A percentile compares a stretch with the other conserved stretches of the same genome.
Conservation (phyloP, 768 basidiomycete genomes). For the Mycena epipterygia region DNA sequence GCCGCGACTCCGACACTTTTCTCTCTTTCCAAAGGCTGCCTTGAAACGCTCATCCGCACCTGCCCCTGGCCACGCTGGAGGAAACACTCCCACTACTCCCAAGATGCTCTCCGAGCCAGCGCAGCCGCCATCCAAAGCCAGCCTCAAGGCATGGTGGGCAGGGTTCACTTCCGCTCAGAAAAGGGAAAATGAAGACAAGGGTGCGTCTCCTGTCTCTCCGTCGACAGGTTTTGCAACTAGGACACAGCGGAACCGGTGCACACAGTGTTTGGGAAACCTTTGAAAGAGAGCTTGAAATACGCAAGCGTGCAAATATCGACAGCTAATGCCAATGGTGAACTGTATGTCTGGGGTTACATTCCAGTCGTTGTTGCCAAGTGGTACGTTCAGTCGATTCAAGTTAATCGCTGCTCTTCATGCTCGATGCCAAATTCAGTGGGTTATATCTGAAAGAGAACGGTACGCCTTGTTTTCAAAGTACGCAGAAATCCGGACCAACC, state of each 20-base stretch:
- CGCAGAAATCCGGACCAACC: not conserved
- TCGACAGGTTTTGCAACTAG: conserved; percentile 15
- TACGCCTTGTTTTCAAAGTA: conserved; percentile 45
- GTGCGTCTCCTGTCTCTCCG: conserved; percentile 2
- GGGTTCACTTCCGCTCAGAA: conserved; percentile 78
- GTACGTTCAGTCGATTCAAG: conserved; percentile 56
- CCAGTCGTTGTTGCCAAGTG: conserved; percentile 99
- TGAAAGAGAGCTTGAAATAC: conserved; percentile 86
- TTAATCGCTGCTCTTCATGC: not conserved
- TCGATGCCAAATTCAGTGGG: conserved; percentile 64
- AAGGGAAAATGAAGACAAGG: conserved; percentile 67
- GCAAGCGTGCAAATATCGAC: conserved; percentile 97
- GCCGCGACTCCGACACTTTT: conserved; percentile 25
- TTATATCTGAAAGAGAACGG: conserved; percentile 95
- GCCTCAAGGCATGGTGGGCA: conserved; percentile 87
- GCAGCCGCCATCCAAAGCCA: conserved; percentile 63
- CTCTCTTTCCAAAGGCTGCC: conserved; percentile 27
- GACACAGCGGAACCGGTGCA: conserved; percentile 51
- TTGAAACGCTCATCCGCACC: conserved; percentile 27
- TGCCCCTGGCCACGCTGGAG: conserved; percentile 8
- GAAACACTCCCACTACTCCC: not conserved
- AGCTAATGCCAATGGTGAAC: conserved; percentile 82
- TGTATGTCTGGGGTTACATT: conserved; percentile 94
- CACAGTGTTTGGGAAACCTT: conserved; percentile 87
- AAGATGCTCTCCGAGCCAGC: conserved; percentile 32